A percentile compares a stretch with the other conserved stretches of the same genome.
Conservation (phyloP, 257 asterid genomes). For the Solanum okadae region DNA sequence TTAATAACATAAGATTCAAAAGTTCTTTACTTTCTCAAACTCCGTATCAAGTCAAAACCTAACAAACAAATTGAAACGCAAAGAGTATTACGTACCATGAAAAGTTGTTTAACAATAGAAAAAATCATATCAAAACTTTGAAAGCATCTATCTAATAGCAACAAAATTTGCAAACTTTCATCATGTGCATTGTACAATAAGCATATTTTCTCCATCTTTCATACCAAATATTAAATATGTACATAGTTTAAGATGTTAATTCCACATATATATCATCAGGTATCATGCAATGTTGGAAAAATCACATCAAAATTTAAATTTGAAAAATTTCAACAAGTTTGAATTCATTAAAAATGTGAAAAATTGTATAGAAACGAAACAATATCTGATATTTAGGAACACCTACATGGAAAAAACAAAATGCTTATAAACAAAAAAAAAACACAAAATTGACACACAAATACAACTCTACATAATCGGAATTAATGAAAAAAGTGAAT, state of each 20-base stretch:
- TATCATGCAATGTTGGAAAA: background rate
- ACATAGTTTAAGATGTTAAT: background rate
- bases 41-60: background rate
- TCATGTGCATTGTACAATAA: background rate
- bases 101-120: background rate
- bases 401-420: background rate
- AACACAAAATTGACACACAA: background rate
- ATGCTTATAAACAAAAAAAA: background rate
- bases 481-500: background rate
- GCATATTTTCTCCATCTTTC: background rate
- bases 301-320: background rate
- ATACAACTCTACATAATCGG: background rate
- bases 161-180: background rate
- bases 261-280: background rate
- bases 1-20: background rate
- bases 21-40: background rate
- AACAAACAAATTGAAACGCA: fast-evolving
- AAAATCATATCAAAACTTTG: background rate
- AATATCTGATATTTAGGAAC: background rate
- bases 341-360: background rate
- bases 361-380: background rate
- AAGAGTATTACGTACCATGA: background rate
- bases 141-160: background rate
- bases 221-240: background rate
- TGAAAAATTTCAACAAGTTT: background rate